Conservation (phyloP, 495 filamentous ascomycete genomes). For the Parathielavia hyrcaniae region DNA sequence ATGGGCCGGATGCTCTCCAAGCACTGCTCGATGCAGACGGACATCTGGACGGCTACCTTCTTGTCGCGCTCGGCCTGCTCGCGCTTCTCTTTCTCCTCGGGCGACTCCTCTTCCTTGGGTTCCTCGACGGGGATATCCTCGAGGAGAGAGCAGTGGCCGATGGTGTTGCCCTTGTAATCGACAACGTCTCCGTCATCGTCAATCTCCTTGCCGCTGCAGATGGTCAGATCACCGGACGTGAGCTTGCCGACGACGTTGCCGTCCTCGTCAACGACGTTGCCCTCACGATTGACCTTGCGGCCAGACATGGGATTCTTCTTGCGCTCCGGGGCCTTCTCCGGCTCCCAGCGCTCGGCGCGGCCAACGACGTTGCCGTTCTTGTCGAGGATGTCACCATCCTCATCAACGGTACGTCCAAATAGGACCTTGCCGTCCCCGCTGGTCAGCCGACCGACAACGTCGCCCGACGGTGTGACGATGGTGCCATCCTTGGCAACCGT, state of each 20-base stretch:
- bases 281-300: constrained; percentile 71
- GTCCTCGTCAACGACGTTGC: constrained; percentile 73
- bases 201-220: constrained; percentile 69
- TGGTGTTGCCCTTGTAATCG: constrained; percentile 70
- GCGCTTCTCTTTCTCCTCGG: constrained; percentile 49
- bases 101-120: constrained; percentile 26
- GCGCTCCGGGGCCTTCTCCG: constrained; percentile 65
- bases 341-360: constrained; percentile 75
- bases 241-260: constrained; percentile 76
- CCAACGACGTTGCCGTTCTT: constrained; percentile 77
- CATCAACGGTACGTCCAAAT: constrained; percentile 68
- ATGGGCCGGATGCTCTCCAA: constrained; percentile 79
- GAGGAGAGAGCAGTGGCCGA: constrained; percentile 75
- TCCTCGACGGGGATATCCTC: constrained; percentile 60
- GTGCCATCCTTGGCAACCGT: constrained; percentile 73
- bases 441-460: constrained; percentile 66
- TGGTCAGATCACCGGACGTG: constrained; percentile 63
- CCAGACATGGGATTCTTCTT: constrained; percentile 58
- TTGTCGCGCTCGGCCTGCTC: constrained; percentile 59
- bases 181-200: constrained; percentile 83
- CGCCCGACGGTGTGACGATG: constrained; percentile 53
- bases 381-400: constrained; percentile 77
- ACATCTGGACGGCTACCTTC: constrained; percentile 74
- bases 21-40: constrained; percentile 64
- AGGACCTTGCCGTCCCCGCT: constrained; percentile 68